Conservation (phyloP, 257 asterid species). For the Solanum corneliomulleri region DNA sequence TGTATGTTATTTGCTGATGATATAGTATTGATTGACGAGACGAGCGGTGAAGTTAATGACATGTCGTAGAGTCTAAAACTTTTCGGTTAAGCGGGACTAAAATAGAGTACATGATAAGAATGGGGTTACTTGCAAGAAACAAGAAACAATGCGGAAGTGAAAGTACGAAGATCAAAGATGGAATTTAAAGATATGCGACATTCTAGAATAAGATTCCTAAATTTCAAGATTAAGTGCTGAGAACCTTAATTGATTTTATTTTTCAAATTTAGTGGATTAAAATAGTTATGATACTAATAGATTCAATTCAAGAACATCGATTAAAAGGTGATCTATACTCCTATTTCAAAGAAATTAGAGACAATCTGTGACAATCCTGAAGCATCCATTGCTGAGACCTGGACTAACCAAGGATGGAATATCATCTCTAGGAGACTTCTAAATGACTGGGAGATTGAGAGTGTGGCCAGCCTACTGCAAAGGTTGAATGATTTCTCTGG, state of each 20-base stretch:
- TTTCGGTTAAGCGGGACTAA: neutral
- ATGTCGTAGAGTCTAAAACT: neutral
- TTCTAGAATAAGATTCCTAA: neutral
- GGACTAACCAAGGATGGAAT: too few species aligned
- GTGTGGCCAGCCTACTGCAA: too few species aligned
- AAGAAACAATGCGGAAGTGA: neutral
- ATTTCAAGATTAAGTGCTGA: neutral
- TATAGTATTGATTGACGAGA: neutral
- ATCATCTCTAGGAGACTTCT: too few species aligned
- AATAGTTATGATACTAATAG: neutral
- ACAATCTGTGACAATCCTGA: too few species aligned
- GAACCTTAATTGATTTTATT: neutral
- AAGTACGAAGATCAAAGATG: neutral
- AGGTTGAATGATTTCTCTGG: too few species aligned
- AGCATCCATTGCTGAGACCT: too few species aligned
- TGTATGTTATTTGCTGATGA: neutral
- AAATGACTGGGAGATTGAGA: too few species aligned
- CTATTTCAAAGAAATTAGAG: neutral
- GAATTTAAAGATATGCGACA: neutral
- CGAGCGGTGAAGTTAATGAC: neutral
- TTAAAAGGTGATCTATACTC: neutral
- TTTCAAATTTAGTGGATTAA: neutral
- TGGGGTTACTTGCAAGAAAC: neutral
- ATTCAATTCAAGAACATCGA: neutral
- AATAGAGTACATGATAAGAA: neutral